Conservation (phyloP, 1,284 basidiomycete species). For the Trametes pubescens region DNA sequence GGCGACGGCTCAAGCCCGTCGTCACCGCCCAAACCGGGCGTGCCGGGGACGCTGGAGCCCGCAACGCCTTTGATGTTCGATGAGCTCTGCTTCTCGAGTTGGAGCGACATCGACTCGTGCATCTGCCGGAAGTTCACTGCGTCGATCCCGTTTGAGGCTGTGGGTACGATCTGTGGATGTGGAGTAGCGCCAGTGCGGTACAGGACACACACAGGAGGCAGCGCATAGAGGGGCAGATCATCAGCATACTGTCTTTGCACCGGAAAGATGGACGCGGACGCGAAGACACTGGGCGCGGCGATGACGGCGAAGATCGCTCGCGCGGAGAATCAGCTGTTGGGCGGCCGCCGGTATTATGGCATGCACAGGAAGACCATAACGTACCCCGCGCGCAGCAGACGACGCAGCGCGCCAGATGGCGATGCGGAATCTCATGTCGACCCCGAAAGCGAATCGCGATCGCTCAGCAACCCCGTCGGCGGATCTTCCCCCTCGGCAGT, state of each 20-base stretch:
- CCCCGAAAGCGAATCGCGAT: slow-evolving; percentile 24
- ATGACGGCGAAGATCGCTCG: slow-evolving; percentile 10
- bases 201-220: slow-evolving; percentile 12
- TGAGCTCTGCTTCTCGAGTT: slow-evolving; percentile 73
- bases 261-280: slow-evolving; percentile 18
- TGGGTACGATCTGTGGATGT: slow-evolving; percentile 77
- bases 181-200: slow-evolving; percentile 6
- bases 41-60: slow-evolving; percentile 46
- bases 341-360: slow-evolving; percentile 29
- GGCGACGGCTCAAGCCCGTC: slow-evolving; percentile 56
- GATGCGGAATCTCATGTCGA: slow-evolving; percentile 23
- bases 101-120: slow-evolving; percentile 89
- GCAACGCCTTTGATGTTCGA: slow-evolving; percentile 47
- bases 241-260: slow-evolving; percentile 23
- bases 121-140: slow-evolving; percentile 92
- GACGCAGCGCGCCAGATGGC: slow-evolving; percentile 13
- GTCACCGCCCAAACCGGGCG: slow-evolving; percentile 55
- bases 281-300: slow-evolving; percentile 11
- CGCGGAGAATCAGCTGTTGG: slow-evolving; percentile 17
- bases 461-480: slow-evolving; percentile 23
- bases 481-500: slow-evolving; percentile 30
- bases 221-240: slow-evolving; percentile 16
- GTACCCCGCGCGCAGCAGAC: slow-evolving; percentile 22
- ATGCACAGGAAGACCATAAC: slow-evolving; percentile 14
- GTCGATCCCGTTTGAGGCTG: slow-evolving; percentile 83